These are phyloP conservation scores for Phylloporus gajari DNA, from an alignment of 1,284 basidiomycete species.

Conservation along the genomic window DNA sequence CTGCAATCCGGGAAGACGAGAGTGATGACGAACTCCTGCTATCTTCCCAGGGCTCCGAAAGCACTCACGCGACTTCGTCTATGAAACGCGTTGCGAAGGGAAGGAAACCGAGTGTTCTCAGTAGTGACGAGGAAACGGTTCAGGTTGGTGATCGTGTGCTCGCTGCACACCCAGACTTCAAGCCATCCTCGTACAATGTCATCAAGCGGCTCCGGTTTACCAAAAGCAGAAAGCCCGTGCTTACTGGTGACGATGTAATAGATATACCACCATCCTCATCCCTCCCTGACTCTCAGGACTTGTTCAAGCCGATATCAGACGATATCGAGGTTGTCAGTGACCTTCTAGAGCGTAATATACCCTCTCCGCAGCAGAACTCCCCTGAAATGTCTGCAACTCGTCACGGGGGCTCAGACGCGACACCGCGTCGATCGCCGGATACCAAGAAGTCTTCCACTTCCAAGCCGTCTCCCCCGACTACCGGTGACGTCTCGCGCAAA, in stretches of 20 bases:
- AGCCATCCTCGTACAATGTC: conserved; percentile 18
- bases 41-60: conserved; percentile 39
- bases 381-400: conserved; percentile 11
- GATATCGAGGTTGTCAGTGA: conserved; percentile 16
- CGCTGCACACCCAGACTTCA: conserved; percentile 37
- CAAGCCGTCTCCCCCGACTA: conserved; percentile 5
- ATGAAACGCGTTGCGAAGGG: conserved; percentile 24
- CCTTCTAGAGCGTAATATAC: neutral
- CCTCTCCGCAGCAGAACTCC: conserved; percentile 10
- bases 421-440: neutral
- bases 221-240: conserved; percentile 39
- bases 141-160: conserved; percentile 29
- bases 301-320: too few species aligned
- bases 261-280: conserved; percentile 35
- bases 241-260: neutral
- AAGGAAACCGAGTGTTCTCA: neutral
- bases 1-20: conserved; percentile 16
- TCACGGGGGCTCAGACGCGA: conserved; percentile 3
- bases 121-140: conserved; percentile 23
- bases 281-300: conserved; percentile 28
- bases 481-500: conserved; percentile 13
- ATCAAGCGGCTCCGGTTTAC: conserved; percentile 49
- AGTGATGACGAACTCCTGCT: conserved; percentile 47
- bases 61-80: conserved; percentile 19
- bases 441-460: conserved; percentile 9